phyloP scores from a whole-genome alignment of 495 filamentous ascomycete species.

The Mycothermus thermophilus region DNA sequence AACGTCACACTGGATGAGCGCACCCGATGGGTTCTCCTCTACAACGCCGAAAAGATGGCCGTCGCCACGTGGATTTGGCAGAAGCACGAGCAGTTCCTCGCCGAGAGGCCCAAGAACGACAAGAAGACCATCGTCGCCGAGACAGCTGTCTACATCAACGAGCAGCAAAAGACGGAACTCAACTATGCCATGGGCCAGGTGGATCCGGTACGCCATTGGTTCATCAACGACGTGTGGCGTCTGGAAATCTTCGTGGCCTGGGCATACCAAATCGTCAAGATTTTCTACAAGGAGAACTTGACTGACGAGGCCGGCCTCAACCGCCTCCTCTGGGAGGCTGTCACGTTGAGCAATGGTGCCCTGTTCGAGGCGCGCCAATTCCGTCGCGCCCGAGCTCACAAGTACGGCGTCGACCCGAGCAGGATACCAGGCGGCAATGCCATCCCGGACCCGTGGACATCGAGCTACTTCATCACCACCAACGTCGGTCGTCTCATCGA shows the following conservation, averaged over 20 bases:
- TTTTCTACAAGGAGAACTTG: slow-evolving; percentile 43
- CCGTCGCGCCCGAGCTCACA: slow-evolving; percentile 46
- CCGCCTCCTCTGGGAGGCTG: slow-evolving; percentile 53
- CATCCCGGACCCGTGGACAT: slow-evolving; percentile 73
- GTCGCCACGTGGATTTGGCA: slow-evolving; percentile 76
- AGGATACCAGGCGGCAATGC: slow-evolving; percentile 52
- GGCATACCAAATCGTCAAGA: slow-evolving; percentile 57
- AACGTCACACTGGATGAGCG: slow-evolving; percentile 40
- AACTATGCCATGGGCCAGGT: slow-evolving; percentile 44
- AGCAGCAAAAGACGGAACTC: slow-evolving; percentile 51
- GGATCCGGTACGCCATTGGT: slow-evolving; percentile 68
- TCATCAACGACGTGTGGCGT: slow-evolving; percentile 58
- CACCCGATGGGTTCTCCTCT: slow-evolving; percentile 69
- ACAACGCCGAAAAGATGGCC: slow-evolving; percentile 77
- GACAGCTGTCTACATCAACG: slow-evolving; percentile 54
- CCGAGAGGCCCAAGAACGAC: slow-evolving; percentile 25
- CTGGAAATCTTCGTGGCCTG: slow-evolving; percentile 64
- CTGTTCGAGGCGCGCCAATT: slow-evolving; percentile 63
- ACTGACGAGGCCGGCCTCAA: slow-evolving; percentile 35
- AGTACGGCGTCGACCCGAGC: slow-evolving; percentile 56
- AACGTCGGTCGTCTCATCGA: slow-evolving; percentile 42
- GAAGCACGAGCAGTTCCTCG: slow-evolving; percentile 47
- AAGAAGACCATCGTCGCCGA: slow-evolving; percentile 49
- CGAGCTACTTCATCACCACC: slow-evolving; percentile 43
- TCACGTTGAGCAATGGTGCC: slow-evolving; percentile 59